Evolutionary conservation across 768 basidiomycete species (phyloP).

Genomic region (Tephrocybe sp.): DNA sequence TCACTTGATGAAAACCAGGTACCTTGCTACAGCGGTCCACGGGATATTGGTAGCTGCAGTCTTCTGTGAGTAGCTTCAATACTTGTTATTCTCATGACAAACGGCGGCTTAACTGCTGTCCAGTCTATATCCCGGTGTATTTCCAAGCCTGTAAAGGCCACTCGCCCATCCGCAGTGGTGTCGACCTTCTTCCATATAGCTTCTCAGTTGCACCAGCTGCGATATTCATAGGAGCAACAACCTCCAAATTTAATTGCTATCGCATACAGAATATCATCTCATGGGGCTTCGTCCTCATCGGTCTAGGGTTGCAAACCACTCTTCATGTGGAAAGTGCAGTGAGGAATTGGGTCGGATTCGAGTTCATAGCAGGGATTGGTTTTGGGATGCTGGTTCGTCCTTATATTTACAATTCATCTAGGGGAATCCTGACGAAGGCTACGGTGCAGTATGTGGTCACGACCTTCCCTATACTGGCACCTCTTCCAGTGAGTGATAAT

Average conservation of each 20-base stretch:
- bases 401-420: constrained; percentile 25
- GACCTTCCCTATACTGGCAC: too few species aligned
- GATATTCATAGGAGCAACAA: constrained; percentile 30
- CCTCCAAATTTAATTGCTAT: constrained; percentile 30
- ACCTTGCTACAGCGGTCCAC: too few species aligned
- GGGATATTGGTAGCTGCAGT: too few species aligned
- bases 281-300: constrained; percentile 34
- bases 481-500: too few species aligned
- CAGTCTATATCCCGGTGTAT: constrained; percentile 40
- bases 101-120: neutral
- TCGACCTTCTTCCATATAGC: constrained; percentile 30
- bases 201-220: constrained; percentile 35
- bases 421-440: too few species aligned
- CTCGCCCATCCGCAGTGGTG: constrained; percentile 33
- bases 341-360: neutral
- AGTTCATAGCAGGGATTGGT: constrained; percentile 19
- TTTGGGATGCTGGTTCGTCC: constrained; percentile 26
- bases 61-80: too few species aligned
- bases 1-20: too few species aligned
- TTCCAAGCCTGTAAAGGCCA: constrained; percentile 41
- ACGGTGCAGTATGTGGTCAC: too few species aligned
- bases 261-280: constrained; percentile 28
- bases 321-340: too few species aligned
- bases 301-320: constrained; percentile 22
- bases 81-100: too few species aligned